These are phyloP conservation scores for Penicillium sp. DNA, from an alignment of 2,329 filamentous ascomycete genomes.

Conservation along the genomic window DNA sequence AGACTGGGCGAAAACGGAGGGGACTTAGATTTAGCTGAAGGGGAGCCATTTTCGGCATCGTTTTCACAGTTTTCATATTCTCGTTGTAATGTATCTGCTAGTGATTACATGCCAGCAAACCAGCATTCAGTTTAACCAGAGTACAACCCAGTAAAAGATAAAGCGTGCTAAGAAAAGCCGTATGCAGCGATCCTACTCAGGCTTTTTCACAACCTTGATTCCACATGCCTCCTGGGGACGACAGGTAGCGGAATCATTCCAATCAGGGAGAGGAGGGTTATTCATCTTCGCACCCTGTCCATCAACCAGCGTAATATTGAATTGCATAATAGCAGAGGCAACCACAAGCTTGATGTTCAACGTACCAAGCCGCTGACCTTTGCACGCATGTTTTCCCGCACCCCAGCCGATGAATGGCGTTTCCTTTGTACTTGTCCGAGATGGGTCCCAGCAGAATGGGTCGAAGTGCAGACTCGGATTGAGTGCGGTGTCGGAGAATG, in stretches of 20 bases:
- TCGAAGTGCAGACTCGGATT: slow-evolving; percentile 5
- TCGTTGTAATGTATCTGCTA: too few relatives aligned
- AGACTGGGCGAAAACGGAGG: too few relatives aligned
- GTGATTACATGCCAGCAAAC: too few relatives aligned
- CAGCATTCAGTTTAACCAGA: too few relatives aligned
- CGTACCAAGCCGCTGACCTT: slow-evolving; percentile 13
- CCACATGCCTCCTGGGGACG: slow-evolving; percentile 3
- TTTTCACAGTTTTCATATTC: too few relatives aligned
- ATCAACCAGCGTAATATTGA: slow-evolving; percentile 8
- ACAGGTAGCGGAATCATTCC: slow-evolving; percentile 12
- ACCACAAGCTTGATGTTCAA: slow-evolving; percentile 13
- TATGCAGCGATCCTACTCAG: not conserved
- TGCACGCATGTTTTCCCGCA: slow-evolving; percentile 8
- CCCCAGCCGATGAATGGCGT: slow-evolving; percentile 9
- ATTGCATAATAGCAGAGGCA: slow-evolving; percentile 2
- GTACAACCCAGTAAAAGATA: not conserved
- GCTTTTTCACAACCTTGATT: slow-evolving; percentile 3
- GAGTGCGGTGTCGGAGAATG: slow-evolving; percentile 11
- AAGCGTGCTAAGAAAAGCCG: too few relatives aligned
- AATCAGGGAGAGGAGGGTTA: not conserved
- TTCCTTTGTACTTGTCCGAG: slow-evolving; percentile 1
- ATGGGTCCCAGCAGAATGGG: slow-evolving; percentile 10
- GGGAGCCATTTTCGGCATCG: too few relatives aligned
- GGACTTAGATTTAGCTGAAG: too few relatives aligned
- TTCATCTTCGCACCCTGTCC: not conserved